These are phyloP conservation scores for Arthroderma uncinatum DNA, from an alignment of 2,329 filamentous ascomycete genomes.

Conservation along the genomic window DNA sequence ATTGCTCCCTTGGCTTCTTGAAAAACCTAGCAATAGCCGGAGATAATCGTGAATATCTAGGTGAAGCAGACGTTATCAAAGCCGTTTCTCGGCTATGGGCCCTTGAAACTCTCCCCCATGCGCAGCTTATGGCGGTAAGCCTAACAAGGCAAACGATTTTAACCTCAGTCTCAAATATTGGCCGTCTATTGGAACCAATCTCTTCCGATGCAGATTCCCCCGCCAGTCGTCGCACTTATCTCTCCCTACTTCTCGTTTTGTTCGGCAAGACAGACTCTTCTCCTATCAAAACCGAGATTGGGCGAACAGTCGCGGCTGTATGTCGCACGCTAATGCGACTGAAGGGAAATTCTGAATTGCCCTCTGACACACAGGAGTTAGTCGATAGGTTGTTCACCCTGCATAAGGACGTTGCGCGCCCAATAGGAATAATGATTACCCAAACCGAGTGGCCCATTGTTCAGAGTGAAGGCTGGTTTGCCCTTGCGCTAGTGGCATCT, in stretches of 20 bases:
- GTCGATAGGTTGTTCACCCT: slow-evolving; percentile 27
- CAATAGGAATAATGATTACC: slow-evolving; percentile 34
- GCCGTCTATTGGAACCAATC: slow-evolving; percentile 25
- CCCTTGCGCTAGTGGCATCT: slow-evolving; percentile 37
- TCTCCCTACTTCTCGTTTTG: slow-evolving; percentile 33
- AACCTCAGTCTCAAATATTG: slow-evolving; percentile 29
- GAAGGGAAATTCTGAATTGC: slow-evolving; percentile 12
- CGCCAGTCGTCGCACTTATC: slow-evolving; percentile 26
- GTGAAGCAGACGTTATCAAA: slow-evolving; percentile 30
- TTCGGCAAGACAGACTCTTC: slow-evolving; percentile 34
- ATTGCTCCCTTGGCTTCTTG: slow-evolving; percentile 36
- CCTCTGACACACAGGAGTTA: slow-evolving; percentile 15
- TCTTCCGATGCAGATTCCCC: slow-evolving; percentile 23
- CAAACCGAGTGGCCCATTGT: slow-evolving; percentile 40
- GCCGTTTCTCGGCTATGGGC: slow-evolving; percentile 31
- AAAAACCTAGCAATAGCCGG: slow-evolving; percentile 39
- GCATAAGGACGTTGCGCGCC: slow-evolving; percentile 28
- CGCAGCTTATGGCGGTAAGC: slow-evolving; percentile 35
- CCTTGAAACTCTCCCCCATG: slow-evolving; percentile 34
- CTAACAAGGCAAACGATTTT: slow-evolving; percentile 32
- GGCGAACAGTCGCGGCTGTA: slow-evolving; percentile 36
- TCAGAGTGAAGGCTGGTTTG: slow-evolving; percentile 40
- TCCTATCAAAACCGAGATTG: slow-evolving; percentile 38
- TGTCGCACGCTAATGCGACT: slow-evolving; percentile 16
- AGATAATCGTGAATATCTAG: slow-evolving; percentile 31